Percentiles rank a stretch among this genome's conserved stretches.
Evolutionary conservation across 495 filamentous ascomycete species (phyloP).

Genomic region (Daldinia loculata): DNA sequence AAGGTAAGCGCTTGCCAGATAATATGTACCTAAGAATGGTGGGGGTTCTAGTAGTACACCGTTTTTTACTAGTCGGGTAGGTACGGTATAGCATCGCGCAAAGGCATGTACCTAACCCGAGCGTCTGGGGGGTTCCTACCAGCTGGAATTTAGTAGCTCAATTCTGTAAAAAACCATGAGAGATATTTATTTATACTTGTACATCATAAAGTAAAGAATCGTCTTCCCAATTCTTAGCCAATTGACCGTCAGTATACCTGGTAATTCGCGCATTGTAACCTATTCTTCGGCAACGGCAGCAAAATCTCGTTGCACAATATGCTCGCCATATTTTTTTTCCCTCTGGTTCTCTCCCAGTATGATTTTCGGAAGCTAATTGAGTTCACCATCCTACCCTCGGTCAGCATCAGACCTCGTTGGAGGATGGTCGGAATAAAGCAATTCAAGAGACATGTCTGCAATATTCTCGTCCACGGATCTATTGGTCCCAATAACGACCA

Average conservation of each 20-base stretch:
- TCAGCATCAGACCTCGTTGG: conserved; percentile 15
- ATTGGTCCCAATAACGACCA: conserved; percentile 7
- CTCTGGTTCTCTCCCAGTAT: conserved; percentile 10
- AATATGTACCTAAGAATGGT: background rate
- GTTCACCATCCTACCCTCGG: conserved; percentile 15
- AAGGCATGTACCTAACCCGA: background rate
- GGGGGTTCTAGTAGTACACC: background rate
- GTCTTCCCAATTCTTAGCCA: conserved; percentile 20
- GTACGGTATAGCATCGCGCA: background rate
- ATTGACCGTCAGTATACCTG: conserved; percentile 17
- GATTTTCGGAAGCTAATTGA: conserved; percentile 20
- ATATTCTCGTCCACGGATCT: conserved; percentile 14
- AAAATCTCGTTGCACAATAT: conserved; percentile 23
- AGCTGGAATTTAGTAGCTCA: conserved; percentile 1
- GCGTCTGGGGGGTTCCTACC: background rate
- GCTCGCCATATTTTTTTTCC: conserved; percentile 10
- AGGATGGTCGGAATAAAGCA: conserved; percentile 13
- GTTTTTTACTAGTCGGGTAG: background rate
- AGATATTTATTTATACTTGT: conserved; percentile 14
- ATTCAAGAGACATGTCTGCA: conserved; percentile 12
- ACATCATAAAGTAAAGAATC: conserved; percentile 4
- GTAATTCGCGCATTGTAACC: conserved; percentile 29
- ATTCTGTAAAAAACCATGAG: background rate
- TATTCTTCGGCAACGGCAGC: conserved; percentile 22
- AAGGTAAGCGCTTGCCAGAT: background rate